These are phyloP conservation scores for Komagataella pastoris DNA, from an alignment of 805 yeast genomes.

Conservation along the genomic window DNA sequence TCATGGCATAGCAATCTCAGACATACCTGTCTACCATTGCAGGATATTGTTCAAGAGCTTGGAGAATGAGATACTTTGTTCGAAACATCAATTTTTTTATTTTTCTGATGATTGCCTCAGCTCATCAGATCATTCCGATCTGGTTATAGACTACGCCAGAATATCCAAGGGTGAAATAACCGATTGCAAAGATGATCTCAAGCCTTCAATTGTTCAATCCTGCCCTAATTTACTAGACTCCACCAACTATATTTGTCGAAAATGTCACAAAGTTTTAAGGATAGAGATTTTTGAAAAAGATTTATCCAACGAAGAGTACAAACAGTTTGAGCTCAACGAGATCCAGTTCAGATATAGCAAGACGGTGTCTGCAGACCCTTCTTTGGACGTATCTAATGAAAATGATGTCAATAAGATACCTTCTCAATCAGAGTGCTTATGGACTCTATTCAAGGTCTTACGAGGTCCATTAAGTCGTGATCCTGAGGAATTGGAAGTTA, in stretches of 20 bases:
- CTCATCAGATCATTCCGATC: slow-evolving; percentile 3
- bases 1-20: slow-evolving; percentile 1
- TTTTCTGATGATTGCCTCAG: slow-evolving; percentile 3
- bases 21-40: neutral
- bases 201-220: slow-evolving; percentile 4
- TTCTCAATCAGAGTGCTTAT: slow-evolving; percentile 41
- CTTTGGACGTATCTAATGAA: neutral
- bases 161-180: neutral
- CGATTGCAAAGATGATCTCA: neutral
- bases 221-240: slow-evolving; percentile 27
- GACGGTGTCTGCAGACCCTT: slow-evolving; percentile 9
- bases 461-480: slow-evolving; percentile 47
- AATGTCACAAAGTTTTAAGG: slow-evolving; percentile 32
- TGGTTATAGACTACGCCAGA: slow-evolving; percentile 3
- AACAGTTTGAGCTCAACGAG: slow-evolving; percentile 29
- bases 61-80: neutral
- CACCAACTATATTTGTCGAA: slow-evolving; percentile 31
- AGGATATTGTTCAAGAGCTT: neutral
- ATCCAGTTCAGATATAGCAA: slow-evolving; percentile 36
- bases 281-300: slow-evolving; percentile 33
- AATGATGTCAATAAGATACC: slow-evolving; percentile 23
- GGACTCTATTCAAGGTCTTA: slow-evolving; percentile 47
- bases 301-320: slow-evolving; percentile 31
- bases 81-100: slow-evolving; percentile 2
- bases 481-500: slow-evolving; percentile 26